Percentiles rank a stretch among this genome's conserved stretches.
These are phyloP conservation scores for Stachybotrys echinatus DNA, from an alignment of 2,329 filamentous ascomycete species.

Conservation along the genomic window DNA sequence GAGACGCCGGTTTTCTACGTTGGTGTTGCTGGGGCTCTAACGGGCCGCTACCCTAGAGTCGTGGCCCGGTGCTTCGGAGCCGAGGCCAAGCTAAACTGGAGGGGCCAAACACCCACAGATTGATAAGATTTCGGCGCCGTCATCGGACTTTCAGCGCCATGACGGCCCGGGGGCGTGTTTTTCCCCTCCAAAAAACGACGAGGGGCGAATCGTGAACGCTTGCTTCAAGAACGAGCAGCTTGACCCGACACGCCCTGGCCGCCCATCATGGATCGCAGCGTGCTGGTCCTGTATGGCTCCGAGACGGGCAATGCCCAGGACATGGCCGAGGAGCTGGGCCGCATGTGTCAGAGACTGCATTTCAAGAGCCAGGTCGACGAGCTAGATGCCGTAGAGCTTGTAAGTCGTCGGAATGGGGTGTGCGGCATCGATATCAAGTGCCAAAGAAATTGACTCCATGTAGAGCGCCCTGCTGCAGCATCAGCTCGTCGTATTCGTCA, in stretches of 20 bases:
- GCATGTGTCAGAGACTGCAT: constrained; percentile 68
- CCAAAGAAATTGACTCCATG: too few relatives aligned
- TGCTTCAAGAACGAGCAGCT: too few relatives aligned
- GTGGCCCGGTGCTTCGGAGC: background rate
- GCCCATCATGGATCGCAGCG: constrained; percentile 24
- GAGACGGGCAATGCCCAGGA: constrained; percentile 95
- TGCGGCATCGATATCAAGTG: background rate
- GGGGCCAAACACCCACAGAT: background rate
- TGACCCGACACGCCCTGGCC: background rate
- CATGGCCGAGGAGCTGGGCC: constrained; percentile 77
- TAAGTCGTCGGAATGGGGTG: constrained; percentile 41
- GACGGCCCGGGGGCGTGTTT: background rate
- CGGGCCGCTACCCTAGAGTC: background rate
- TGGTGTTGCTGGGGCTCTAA: too few relatives aligned
- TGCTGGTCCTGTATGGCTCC: constrained; percentile 82
- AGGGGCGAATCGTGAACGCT: too few relatives aligned
- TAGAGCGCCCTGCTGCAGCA: constrained; percentile 47
- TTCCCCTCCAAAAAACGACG: too few relatives aligned
- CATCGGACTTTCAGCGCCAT: background rate
- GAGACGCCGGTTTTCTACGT: too few relatives aligned
- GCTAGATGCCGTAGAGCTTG: constrained; percentile 70
- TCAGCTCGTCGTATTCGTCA: constrained; percentile 67
- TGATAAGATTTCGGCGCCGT: background rate
- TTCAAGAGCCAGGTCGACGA: constrained; percentile 73
- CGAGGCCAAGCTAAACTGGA: background rate